phyloP scores from a whole-genome alignment of 176 grass and related monocot species.

The Juncus inflexus region DNA sequence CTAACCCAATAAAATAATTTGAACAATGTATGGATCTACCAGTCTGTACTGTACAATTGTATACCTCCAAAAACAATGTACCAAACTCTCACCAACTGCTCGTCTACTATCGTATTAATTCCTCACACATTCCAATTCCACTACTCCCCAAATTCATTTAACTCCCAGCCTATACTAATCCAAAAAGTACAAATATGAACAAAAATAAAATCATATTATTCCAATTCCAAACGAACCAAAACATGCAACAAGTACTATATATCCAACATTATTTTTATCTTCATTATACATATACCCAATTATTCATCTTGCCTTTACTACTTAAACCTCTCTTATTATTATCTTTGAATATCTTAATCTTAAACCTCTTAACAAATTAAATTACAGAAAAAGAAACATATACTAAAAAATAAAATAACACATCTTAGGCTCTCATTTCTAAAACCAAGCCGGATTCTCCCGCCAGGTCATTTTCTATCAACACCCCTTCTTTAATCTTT shows the following conservation, averaged over 20 bases:
- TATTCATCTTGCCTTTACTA: background rate
- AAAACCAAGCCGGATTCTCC: slow-evolving; percentile 20
- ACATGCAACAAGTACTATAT: background rate
- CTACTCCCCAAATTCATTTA: background rate
- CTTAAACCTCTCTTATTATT: background rate
- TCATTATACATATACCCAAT: background rate
- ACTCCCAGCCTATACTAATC: too few species aligned
- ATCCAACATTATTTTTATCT: background rate
- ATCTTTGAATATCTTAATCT: background rate
- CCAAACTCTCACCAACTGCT: slow-evolving; percentile 15
- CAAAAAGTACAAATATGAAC: too few species aligned
- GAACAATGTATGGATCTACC: too few species aligned
- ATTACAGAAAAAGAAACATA: slow-evolving; percentile 22
- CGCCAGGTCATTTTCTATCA: slow-evolving; percentile 29
- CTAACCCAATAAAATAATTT: too few species aligned
- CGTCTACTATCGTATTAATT: too few species aligned
- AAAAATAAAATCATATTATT: too few species aligned
- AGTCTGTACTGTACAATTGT: background rate
- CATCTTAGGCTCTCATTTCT: slow-evolving; percentile 5
- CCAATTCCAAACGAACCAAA: too few species aligned
- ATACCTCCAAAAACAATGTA: slow-evolving; percentile 10
- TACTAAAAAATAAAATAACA: slow-evolving; percentile 1
- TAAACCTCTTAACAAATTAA: slow-evolving; percentile 5
- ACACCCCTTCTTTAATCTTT: slow-evolving; percentile 2
- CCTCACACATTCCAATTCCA: slow-evolving; percentile 5